Conservation (phyloP, 495 filamentous ascomycete genomes). For the Patellaria atrata region DNA sequence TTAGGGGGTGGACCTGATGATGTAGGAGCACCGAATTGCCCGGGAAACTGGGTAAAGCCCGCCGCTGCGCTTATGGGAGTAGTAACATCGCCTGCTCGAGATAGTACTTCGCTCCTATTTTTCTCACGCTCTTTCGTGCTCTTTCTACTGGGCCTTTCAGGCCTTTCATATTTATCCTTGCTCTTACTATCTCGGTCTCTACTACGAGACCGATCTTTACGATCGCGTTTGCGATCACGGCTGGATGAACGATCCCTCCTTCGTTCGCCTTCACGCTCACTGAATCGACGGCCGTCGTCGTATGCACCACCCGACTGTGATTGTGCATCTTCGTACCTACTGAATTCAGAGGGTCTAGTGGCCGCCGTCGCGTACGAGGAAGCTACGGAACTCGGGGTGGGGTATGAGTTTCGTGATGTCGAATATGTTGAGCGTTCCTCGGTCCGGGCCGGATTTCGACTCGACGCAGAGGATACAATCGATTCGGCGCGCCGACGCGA, state of each 20-base stretch:
- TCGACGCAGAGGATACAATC: constrained; percentile 25
- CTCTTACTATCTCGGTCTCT: constrained; percentile 16
- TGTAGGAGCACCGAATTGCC: constrained; percentile 25
- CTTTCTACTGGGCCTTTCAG: constrained; percentile 7
- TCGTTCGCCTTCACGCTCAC: constrained; percentile 5
- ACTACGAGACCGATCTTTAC: constrained; percentile 15
- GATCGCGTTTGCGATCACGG: constrained; percentile 7
- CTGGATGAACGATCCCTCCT: constrained; percentile 14
- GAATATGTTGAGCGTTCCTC: constrained; percentile 31
- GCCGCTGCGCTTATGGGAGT: constrained; percentile 23
- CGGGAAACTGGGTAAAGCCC: constrained; percentile 34
- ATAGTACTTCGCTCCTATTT: constrained; percentile 2
- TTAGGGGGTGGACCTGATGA: constrained; percentile 17
- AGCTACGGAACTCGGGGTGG: constrained; percentile 34
- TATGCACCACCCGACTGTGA: constrained; percentile 3
- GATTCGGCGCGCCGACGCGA: constrained; percentile 23
- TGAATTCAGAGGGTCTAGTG: constrained; percentile 3
- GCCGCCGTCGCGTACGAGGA: constrained; percentile 40
- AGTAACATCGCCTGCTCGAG: constrained; percentile 23
- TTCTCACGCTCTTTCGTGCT: constrained; percentile 9
- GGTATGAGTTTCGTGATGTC: constrained; percentile 28
- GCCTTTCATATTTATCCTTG: constrained; percentile 6
- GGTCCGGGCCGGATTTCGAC: constrained; percentile 38
- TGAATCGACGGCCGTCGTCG: constrained; percentile 11
- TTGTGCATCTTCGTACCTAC: constrained; percentile 5